Evolutionary conservation across 2,329 filamentous ascomycete species (phyloP), one percentile per base, ranked within the genome.

Genomic region (Hymenoscyphus occultus): DNA sequence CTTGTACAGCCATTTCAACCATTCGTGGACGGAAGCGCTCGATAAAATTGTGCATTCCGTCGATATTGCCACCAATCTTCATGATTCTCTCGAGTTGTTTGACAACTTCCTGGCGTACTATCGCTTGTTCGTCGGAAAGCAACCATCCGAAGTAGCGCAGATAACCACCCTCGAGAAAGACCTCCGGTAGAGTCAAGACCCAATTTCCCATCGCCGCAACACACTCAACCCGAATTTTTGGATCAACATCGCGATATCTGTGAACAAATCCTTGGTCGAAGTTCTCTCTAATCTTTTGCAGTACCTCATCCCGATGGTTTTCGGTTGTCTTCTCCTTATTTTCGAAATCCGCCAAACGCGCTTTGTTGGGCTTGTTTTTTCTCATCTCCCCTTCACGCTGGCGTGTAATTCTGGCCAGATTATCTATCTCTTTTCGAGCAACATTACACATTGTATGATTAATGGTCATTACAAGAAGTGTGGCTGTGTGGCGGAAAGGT

Each of bases 81-180:
- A 96, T 94, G 5, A 99, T 83, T 64, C 86, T 88, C 28, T 86
- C 83, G 14, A 99, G 82, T 76, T 98, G 93, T 73, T 88, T 91
- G 54, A 99, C 79, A 2, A 96, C 92, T 76, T 97, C 93, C n/a
- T 89, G 84, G 62, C 95, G 86, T 28, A 92, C 93, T 9, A 87
- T 80, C 0, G 88, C 82, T 66, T 88, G 84, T 3, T 88, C 84
- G 75, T 99, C 95, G 4, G 93, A 97, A 39, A 99, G 83, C 74
- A 97, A 89, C 95, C 95, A 99, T 61, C 95, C 95, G 5, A 99
- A 82, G 74, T 99, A 99, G 67, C 95, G 89, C 60, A 99, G 81
- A 78, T 97, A 97, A 71, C 90, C 85, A 1, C 92, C 92, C 70
- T 97, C 91, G 76, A 97, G 92, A 78, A 97, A 99, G 57, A 91